Evolutionary conservation across 1,284 basidiomycete species (phyloP), one percentile per base, ranked within the genome.

Genomic region (Leccinum cinnamomeum): DNA sequence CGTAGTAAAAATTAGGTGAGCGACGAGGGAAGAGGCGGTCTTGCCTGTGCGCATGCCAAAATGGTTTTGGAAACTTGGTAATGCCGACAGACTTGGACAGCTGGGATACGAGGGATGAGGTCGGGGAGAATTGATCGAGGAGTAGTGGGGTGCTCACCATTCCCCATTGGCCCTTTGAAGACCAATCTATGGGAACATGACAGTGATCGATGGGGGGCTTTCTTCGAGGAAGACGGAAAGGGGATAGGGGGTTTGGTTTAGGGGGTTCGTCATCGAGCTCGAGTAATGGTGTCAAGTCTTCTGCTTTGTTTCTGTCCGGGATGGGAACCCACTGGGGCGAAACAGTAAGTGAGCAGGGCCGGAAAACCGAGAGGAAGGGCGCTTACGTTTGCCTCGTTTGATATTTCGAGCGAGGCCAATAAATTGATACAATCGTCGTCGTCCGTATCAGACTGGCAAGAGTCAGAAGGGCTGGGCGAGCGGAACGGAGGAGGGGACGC

Each of bases 321-420:
- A 64, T 35, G 18, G 71, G 64, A 25, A 61, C 53, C 72, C 72
- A 74, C 72, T 73, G 57, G 3, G 54, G 53, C 23, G 50, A 60
- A 46, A 58, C 12, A 51, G 11, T 7, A 7, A 1, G 37, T 73
- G 53, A 72, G 62, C 3, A 20, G 8, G 20, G 4, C 55, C 7
- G 5, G 7, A 57, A 28, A 33, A 30, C 2, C 3, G 28, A 16
- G 30, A 48, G 14, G 50, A n/a, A 50, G 0, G 53, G 12, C 66
- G 51, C 58, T 56, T 72, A 74, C 72, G 56, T 76, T 68, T 51
- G 60, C 48, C 14, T 77, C 72, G 44, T 74, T 74, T 54, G 74
- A 67, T 16, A 74, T 72, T 14, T 76, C 64, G 41, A 74, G 63
- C 16, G 69, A 70, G 16, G 74, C 63, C 35, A 74, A 35, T 30